Base-by-base conservation (phyloP, 1,139 yeast genomes). In the Scheffersomyces cryptocercus region DNA sequence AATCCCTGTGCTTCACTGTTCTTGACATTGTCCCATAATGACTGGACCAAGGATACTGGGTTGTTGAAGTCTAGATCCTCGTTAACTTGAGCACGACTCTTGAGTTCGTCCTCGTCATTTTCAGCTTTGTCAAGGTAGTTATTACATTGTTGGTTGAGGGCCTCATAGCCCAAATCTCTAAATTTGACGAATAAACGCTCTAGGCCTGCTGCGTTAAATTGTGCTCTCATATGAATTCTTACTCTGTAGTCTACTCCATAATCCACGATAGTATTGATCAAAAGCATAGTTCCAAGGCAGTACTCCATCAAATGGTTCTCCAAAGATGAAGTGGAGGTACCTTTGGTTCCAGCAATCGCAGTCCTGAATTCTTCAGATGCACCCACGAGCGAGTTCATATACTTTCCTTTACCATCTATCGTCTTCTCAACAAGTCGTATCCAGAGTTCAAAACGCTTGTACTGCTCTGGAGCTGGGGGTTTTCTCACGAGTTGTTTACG, bases 301-400 rank as follows among this genome's bases (percentile, higher is more conserved):
- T 91, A 93, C 50, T 91, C 97, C 53, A 84, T 69, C 28, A 93
- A 74, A 42, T 86, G 82, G 50, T 81, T 82, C 57, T 90, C 97
- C 12, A 61, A 49, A 35, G 63, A 64, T 36, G 58, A 56, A 29
- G 55, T 54, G 16, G 54, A 48, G 34, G 55, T 56, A 35, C 51
- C 55, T 9, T 50, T 43, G 2, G 76, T 61, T 1, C 89, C 88
- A 8, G 81, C 75, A 48, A 64, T 65, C 15, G 73, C 72, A 11
- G 80, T 70, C 49, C 83, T 82, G 44, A 84, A 75, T 52, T 93
- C 98, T n/a, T 86, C 95, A 48, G 91, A 84, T 1, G 97, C 96
- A 1, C 97, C 97, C 7, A 93, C 98, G 54, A 85, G 67, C 0
- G 97, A 88, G 12, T 97, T 96, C 75, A 86, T 75, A 48, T 71